Base-by-base conservation (phyloP, 441 rosid genomes). In the Breynia disticha region DNA sequence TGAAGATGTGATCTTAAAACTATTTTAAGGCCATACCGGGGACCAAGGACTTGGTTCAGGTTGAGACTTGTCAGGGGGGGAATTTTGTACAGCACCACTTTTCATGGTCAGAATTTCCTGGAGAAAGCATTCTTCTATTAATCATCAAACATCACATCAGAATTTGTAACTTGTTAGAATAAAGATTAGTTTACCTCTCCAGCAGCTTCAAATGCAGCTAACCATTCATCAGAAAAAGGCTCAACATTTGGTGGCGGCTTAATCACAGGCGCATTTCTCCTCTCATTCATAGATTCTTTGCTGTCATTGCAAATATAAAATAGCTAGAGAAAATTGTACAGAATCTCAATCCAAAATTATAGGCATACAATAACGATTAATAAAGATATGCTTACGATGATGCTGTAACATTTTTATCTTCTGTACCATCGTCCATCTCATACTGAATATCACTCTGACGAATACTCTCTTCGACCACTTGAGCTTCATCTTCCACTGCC, bases 201-300 rank as follows among this genome's bases (percentile, higher is more conserved):
- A 55, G 95, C 95, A 59, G 90, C 91, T 78, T 88, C 98, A 62
- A 86, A 55, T 52, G 95, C 95, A 55, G 95, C 86, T 68, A 91
- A 62, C 98, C 98, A 86, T 64, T 91, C 97, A 43, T 88, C 95
- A 58, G 97, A 91, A 71, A 88, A 91, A 45, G 98, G 95, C 74
- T 64, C 72, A 62, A 76, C 95, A 70, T 74, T 50, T 35, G 59
- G 67, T 50, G 78, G 90, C 51, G 86, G 95, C 72, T 67, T 79
- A 48, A 75, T 62, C 46, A 60, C 53, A 14, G 67, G 63, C 48
- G 79, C 66, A 55, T 62, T 75, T 67, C 71, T 67, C 67, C 65
- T 70, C 71, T 74, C 85, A 53, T 55, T 54, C 37, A 48, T 70
- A 48, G 71, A 55, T 48, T 71, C 72, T 62, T 71, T 68, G 64